Conservation (phyloP, 352 stramenopile species). For the Thalassiosira livingstoniorum region DNA sequence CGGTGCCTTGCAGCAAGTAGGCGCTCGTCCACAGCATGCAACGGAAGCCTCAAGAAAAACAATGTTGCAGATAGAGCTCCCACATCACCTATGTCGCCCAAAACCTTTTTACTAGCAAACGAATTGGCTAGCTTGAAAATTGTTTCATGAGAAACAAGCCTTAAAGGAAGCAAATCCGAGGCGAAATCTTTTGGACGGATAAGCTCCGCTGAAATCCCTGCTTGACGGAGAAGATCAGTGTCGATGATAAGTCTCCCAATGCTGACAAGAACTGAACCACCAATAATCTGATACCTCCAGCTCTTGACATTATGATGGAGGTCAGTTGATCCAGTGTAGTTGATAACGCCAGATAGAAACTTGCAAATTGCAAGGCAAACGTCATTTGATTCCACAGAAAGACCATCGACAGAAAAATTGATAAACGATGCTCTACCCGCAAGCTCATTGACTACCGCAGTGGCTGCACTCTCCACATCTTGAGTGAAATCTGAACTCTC, state of each 20-base stretch:
- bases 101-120: neutral
- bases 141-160: neutral
- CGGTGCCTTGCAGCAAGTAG: neutral
- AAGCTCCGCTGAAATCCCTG: neutral
- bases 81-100: neutral
- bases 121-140: neutral
- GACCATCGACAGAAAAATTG: slow-evolving; percentile 30
- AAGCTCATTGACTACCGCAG: neutral
- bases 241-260: slow-evolving; percentile 5
- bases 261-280: neutral
- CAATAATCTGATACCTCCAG: slow-evolving; percentile 27
- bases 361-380: slow-evolving; percentile 10
- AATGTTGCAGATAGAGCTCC: neutral
- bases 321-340: slow-evolving; percentile 24
- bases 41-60: neutral
- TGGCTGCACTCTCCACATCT: neutral
- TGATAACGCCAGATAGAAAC: slow-evolving; percentile 11
- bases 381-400: slow-evolving; percentile 10
- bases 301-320: slow-evolving; percentile 26
- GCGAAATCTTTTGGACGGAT: neutral
- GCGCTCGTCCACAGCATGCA: neutral
- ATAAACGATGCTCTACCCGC: neutral
- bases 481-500: slow-evolving; percentile 4
- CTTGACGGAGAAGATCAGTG: neutral
- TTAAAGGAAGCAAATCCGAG: neutral